Conservation (phyloP, 306 rosid species). For the Malus sieversii region DNA sequence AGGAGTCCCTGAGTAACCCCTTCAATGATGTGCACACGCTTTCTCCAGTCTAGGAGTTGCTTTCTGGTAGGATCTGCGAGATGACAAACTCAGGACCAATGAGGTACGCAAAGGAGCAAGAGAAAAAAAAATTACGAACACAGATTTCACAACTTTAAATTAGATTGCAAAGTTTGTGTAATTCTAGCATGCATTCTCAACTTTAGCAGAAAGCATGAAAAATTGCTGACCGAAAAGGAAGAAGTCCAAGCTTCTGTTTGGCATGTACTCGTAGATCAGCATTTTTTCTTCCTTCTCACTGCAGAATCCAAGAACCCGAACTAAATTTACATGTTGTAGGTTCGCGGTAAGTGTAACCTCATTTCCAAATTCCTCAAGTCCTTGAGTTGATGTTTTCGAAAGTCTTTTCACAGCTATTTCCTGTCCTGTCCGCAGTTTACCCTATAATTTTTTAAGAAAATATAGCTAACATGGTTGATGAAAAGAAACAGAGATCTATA, state of each 20-base stretch:
- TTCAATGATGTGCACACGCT: conserved; percentile 48
- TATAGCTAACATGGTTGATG: not conserved
- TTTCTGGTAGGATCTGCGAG: conserved; percentile 37
- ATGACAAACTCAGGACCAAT: not conserved
- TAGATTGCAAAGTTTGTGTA: no score
- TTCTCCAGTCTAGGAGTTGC: conserved; percentile 36
- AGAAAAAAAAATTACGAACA: not conserved
- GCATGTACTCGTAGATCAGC: conserved; percentile 42
- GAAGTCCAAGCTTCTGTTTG: conserved; percentile 39
- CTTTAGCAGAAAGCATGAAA: not conserved
- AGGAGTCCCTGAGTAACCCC: conserved; percentile 68
- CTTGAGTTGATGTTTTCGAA: conserved; percentile 40
- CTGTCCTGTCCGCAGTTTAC: conserved; percentile 13
- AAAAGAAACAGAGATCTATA: no score
- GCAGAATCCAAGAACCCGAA: conserved; percentile 35
- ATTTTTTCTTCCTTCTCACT: conserved; percentile 28
- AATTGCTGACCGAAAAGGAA: conserved; percentile 28
- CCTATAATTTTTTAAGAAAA: not conserved
- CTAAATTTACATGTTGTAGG: conserved; percentile 44
- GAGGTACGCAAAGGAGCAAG: not conserved
- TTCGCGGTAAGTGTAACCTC: conserved; percentile 43
- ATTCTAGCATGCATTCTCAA: no score
- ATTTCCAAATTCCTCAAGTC: conserved; percentile 40
- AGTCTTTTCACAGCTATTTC: conserved; percentile 44
- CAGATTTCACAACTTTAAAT: not conserved